phyloP scores from a whole-genome alignment of 2,329 filamentous ascomycete species.

The Claviceps humidiphila region DNA sequence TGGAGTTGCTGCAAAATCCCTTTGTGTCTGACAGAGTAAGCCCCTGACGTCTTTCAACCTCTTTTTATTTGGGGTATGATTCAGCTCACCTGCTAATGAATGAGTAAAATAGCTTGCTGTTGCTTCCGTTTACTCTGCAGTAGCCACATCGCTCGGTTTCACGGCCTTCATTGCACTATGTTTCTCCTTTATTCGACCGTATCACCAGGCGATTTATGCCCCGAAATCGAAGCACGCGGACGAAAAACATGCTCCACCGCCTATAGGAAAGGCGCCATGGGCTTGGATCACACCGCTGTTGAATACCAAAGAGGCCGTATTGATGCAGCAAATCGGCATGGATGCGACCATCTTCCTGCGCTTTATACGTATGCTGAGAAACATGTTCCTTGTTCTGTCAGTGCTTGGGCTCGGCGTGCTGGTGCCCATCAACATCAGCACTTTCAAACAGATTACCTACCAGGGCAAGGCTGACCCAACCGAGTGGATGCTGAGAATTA shows the following conservation, averaged over 20 bases:
- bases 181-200: conserved; percentile 83
- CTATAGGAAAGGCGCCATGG: conserved; percentile 74
- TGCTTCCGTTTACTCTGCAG: conserved; percentile 58
- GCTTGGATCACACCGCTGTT: conserved; percentile 75
- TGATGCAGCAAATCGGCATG: conserved; percentile 75
- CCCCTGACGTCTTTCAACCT: background rate
- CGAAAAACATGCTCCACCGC: conserved; percentile 75
- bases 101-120: conserved; percentile 13
- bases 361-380: conserved; percentile 80
- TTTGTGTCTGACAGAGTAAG: conserved; percentile 23
- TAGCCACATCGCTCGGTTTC: conserved; percentile 67
- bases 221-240: conserved; percentile 89
- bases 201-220: conserved; percentile 85
- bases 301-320: conserved; percentile 59
- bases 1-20: conserved; percentile 36
- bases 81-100: background rate
- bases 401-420: conserved; percentile 64
- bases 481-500: conserved; percentile 45
- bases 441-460: conserved; percentile 14
- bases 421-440: conserved; percentile 62
- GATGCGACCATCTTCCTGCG: conserved; percentile 86
- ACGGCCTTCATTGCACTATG: conserved; percentile 59
- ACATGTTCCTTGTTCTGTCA: conserved; percentile 66
- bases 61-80: background rate
- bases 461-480: conserved; percentile 9